These are phyloP conservation scores for Cicer yamashitae DNA, from an alignment of 306 rosid genomes.

Conservation along the genomic window DNA sequence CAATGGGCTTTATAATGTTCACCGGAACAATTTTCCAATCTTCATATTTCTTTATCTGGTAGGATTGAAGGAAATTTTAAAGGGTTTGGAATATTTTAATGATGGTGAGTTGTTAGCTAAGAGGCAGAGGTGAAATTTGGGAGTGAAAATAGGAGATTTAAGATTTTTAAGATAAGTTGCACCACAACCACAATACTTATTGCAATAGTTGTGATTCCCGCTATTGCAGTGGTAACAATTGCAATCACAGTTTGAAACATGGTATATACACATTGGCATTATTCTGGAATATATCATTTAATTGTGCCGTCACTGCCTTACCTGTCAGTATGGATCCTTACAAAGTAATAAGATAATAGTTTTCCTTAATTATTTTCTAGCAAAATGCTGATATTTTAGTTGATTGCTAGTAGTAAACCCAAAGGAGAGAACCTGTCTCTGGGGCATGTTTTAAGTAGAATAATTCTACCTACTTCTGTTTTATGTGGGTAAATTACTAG, in stretches of 20 bases:
- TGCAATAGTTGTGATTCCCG: not conserved
- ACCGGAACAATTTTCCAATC: not conserved
- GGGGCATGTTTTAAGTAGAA: not conserved
- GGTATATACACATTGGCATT: not conserved
- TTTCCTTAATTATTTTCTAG: conserved; percentile 9
- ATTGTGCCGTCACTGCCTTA: not conserved
- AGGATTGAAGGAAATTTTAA: not conserved
- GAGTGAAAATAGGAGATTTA: not conserved
- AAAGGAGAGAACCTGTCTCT: not conserved
- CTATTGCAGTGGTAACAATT: not conserved
- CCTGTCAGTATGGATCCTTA: conserved; percentile 2
- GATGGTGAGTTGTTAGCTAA: not conserved
- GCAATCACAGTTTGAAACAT: not conserved
- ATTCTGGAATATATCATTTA: not conserved
- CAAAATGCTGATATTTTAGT: not conserved
- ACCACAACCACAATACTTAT: not conserved
- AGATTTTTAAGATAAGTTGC: not conserved
- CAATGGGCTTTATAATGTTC: not conserved
- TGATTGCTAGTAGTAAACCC: not conserved
- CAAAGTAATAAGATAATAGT: not conserved
- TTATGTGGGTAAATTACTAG: not conserved
- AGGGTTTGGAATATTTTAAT: not conserved
- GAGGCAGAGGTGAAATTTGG: not conserved
- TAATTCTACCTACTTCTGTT: not conserved
- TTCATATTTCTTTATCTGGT: not conserved